Evolutionary conservation across 2,329 filamentous ascomycete species (phyloP).

Genomic region (Pseudocercospora musae): DNA sequence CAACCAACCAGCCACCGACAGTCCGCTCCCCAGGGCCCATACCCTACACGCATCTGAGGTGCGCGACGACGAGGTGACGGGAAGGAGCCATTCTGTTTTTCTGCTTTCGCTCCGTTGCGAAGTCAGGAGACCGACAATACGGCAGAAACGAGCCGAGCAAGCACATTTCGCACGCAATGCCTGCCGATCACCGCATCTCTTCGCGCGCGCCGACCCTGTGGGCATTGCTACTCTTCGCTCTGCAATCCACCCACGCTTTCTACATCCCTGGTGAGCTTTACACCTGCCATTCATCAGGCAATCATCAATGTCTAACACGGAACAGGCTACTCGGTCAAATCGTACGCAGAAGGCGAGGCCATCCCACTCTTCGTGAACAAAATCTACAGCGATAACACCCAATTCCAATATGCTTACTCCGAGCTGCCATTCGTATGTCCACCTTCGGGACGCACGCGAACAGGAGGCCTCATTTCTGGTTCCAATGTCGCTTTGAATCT

Average conservation of each 20-base stretch:
- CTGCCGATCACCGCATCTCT: conserved; percentile 39
- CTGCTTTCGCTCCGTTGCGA: neutral
- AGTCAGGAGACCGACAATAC: neutral
- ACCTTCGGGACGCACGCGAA: conserved; percentile 64
- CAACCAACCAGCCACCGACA: neutral
- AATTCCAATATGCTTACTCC: conserved; percentile 88
- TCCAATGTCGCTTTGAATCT: conserved; percentile 78
- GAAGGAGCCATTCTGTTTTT: neutral
- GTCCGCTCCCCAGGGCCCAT: neutral
- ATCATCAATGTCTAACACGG: conserved; percentile 10
- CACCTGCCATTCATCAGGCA: neutral
- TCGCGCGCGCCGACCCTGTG: conserved; percentile 39
- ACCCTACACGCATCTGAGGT: neutral
- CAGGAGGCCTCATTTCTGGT: conserved; percentile 68
- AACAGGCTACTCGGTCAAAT: conserved; percentile 76
- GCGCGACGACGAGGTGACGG: neutral
- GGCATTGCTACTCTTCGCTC: conserved; percentile 47
- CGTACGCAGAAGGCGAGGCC: conserved; percentile 70
- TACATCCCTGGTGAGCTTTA: conserved; percentile 73
- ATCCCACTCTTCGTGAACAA: conserved; percentile 90
- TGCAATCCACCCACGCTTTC: conserved; percentile 62
- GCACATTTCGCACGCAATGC: conserved; percentile 29
- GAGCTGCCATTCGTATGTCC: conserved; percentile 85
- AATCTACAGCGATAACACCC: conserved; percentile 82
- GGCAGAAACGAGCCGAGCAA: neutral